Percentiles rank a stretch among this genome's conserved stretches.
Evolutionary conservation across 2,329 filamentous ascomycete genomes (phyloP).

Genomic region (Neonectria magnoliae): DNA sequence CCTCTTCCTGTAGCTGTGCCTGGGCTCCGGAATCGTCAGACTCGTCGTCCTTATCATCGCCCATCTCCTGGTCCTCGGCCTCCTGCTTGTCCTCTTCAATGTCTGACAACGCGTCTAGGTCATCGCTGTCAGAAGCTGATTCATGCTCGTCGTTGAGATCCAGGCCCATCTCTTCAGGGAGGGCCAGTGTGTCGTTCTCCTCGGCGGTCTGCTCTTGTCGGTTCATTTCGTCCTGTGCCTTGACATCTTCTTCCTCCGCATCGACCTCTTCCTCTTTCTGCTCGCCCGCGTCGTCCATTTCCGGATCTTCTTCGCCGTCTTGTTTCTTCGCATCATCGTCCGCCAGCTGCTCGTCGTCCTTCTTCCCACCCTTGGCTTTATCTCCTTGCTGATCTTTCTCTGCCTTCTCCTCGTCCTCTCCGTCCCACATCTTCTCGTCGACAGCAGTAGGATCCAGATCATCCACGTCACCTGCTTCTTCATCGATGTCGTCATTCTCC

Average conservation of each 20-base stretch:
- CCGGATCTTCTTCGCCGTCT: constrained; percentile 48
- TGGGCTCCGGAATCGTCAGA: constrained; percentile 50
- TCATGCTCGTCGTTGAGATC: constrained; percentile 78
- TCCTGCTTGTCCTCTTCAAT: constrained; percentile 57
- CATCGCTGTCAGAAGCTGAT: constrained; percentile 64
- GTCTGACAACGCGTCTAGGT: constrained; percentile 67
- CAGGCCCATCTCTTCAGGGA: constrained; percentile 90
- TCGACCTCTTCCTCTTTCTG: constrained; percentile 66
- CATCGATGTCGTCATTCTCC: constrained; percentile 81
- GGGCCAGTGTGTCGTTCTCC: constrained; percentile 82
- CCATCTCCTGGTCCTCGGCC: constrained; percentile 53
- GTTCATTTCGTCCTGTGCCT: constrained; percentile 65
- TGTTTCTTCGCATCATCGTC: constrained; percentile 66
- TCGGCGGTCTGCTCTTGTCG: constrained; percentile 79
- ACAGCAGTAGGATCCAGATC: constrained; percentile 89
- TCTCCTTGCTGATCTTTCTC: constrained; percentile 85
- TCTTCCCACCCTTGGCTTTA: constrained; percentile 74
- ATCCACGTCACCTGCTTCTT: constrained; percentile 90
- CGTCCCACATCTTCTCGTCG: constrained; percentile 99
- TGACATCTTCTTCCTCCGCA: constrained; percentile 66
- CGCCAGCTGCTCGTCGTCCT: constrained; percentile 69
- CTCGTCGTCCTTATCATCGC: constrained; percentile 48
- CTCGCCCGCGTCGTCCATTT: constrained; percentile 58
- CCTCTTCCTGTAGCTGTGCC: constrained; percentile 51
- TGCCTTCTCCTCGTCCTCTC: constrained; percentile 79